These are phyloP conservation scores for Schizonepeta tenuifolia DNA, from an alignment of 257 asterid species.

Conservation along the genomic window DNA sequence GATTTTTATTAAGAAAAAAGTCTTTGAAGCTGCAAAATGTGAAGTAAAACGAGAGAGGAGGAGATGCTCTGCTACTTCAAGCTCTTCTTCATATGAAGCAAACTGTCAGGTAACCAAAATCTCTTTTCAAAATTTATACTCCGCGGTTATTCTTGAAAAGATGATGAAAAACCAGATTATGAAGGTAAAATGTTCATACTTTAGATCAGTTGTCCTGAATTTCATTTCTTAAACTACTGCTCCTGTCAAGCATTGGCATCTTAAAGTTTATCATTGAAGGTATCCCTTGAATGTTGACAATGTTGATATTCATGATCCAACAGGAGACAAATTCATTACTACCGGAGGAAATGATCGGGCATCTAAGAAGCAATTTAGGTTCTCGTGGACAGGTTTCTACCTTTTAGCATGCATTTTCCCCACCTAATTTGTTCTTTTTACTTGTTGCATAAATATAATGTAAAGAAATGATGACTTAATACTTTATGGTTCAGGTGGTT, in stretches of 20 bases:
- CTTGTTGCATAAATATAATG: constrained; percentile 16
- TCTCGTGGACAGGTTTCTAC: constrained; percentile 84
- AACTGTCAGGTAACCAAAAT: constrained; percentile 66
- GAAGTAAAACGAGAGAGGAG: constrained; percentile 49
- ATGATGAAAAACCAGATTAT: constrained; percentile 27
- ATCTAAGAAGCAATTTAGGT: constrained; percentile 70
- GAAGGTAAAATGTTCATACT: constrained; percentile 15
- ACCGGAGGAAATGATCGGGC: constrained; percentile 84
- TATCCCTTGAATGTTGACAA: constrained; percentile 23
- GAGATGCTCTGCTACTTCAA: constrained; percentile 47
- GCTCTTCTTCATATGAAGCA: constrained; percentile 55
- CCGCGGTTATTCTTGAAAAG: constrained; percentile 15
- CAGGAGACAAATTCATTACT: constrained; percentile 76
- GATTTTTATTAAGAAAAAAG: constrained; percentile 46
- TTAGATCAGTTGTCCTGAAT: constrained; percentile 22
- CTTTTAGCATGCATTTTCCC: constrained; percentile 22
- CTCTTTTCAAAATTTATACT: constrained; percentile 19
- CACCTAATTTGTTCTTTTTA: constrained; percentile 9
- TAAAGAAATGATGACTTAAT: constrained; percentile 20
- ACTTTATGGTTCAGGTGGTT: constrained; percentile 65
- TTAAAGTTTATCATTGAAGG: constrained; percentile 17
- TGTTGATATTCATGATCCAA: constrained; percentile 29
- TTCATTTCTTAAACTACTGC: constrained; percentile 8
- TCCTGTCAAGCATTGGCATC: constrained; percentile 10
- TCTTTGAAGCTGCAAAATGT: constrained; percentile 34